Conservation (phyloP, 2,329 filamentous ascomycete genomes). For the Pseudopyricularia javanii region DNA sequence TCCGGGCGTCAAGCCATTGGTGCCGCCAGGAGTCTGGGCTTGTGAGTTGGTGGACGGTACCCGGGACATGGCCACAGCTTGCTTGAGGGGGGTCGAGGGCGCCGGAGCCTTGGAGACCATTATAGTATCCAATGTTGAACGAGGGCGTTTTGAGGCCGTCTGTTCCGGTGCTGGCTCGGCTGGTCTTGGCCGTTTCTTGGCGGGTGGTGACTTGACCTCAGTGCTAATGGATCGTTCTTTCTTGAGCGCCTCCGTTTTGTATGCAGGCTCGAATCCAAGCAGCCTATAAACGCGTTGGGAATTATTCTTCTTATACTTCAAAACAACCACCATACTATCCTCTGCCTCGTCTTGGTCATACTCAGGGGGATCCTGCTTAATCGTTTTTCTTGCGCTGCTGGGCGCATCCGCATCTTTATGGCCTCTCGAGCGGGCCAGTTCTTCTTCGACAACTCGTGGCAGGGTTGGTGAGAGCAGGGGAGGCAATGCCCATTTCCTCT, state of each 20-base stretch:
- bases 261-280: constrained; percentile 29
- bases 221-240: constrained; percentile 29
- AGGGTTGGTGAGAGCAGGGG: constrained; percentile 43
- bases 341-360: constrained; percentile 20
- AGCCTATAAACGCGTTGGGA: constrained; percentile 32
- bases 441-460: constrained; percentile 36
- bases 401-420: constrained; percentile 18
- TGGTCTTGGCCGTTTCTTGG: constrained; percentile 36
- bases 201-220: constrained; percentile 24
- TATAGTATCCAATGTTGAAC: constrained; percentile 19
- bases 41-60: constrained; percentile 41
- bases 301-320: constrained; percentile 36
- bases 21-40: constrained; percentile 36
- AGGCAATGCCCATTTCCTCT: constrained; percentile 23
- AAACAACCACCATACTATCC: constrained; percentile 24
- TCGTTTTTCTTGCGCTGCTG: constrained; percentile 21
- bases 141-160: constrained; percentile 20
- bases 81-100: constrained; percentile 39
- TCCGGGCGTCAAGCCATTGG: constrained; percentile 27
- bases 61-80: constrained; percentile 36
- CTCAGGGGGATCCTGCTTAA: constrained; percentile 7
- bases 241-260: constrained; percentile 21
- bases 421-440: constrained; percentile 19
- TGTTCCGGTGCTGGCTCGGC: constrained; percentile 17
- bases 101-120: constrained; percentile 17